A percentile compares a stretch with the other conserved stretches of the same genome.
These are phyloP conservation scores for Claviceps sp. DNA, from an alignment of 2,329 filamentous ascomycete species.

Conservation along the genomic window DNA sequence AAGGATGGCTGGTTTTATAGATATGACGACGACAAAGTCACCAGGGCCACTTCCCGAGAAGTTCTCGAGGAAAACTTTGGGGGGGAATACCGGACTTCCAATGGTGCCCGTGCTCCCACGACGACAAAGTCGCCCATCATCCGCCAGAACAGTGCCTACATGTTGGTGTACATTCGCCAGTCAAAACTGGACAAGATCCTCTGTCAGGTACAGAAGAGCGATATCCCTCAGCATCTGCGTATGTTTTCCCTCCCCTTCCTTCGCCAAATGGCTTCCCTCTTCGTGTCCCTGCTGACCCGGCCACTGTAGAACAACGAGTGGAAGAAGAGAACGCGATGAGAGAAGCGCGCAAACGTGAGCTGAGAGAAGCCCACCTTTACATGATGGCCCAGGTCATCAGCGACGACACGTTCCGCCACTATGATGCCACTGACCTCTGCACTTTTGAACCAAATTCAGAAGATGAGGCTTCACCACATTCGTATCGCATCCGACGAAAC, in stretches of 20 bases:
- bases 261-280: not conserved
- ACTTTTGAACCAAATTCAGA: conserved; percentile 51
- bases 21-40: conserved; percentile 95
- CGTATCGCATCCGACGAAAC: conserved; percentile 61
- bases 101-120: conserved; percentile 32
- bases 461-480: conserved; percentile 56
- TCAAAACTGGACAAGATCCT: conserved; percentile 73
- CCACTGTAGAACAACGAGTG: conserved; percentile 48
- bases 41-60: conserved; percentile 81
- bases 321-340: conserved; percentile 67
- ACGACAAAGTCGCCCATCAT: conserved; percentile 46
- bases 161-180: conserved; percentile 95
- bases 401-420: conserved; percentile 64
- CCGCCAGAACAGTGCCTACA: conserved; percentile 79
- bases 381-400: conserved; percentile 73
- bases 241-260: conserved; percentile 19
- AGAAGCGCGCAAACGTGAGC: conserved; percentile 72
- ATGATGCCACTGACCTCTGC: conserved; percentile 75
- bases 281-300: conserved; percentile 7
- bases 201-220: conserved; percentile 57
- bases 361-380: conserved; percentile 89
- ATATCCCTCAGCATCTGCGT: conserved; percentile 74
- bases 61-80: conserved; percentile 95
- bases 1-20: conserved; percentile 94
- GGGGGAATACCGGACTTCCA: conserved; percentile 56